Evolutionary conservation across 331 rosid species (phyloP), one percentile per base, ranked within the genome.

Genomic region (Pyracantha coccinea): DNA sequence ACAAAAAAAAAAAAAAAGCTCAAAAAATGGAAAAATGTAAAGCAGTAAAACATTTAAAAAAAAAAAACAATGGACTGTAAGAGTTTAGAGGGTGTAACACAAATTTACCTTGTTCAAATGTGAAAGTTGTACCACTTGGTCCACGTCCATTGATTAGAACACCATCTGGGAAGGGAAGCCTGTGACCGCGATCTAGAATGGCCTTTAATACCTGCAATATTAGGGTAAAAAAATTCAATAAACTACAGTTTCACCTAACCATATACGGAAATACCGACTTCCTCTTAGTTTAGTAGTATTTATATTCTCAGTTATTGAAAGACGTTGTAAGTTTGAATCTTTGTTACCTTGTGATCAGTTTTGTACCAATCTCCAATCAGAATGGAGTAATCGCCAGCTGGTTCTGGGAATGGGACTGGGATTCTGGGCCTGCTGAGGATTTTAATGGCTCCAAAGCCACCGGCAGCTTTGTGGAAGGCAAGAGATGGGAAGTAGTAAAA

Each of bases 351-450:
- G 82, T 94, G 92, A 83, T 88, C 66, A 29, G 69, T 55, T 2
- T 76, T 77, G 89, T 89, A 91, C 97, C 97, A 93, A 82, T 94
- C 98, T 32, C 97, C 98, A 16, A 91, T 84, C 0, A 94, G 92
- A 47, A 94, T 10, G 7, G 87, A 16, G 88, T 55, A 87, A 74
- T 94, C 98, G 11, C 59, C 91, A 28, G 88, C 85, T 0, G 98
- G 98, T 1, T 82, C 90, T 5, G 97, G 93, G 73, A 94, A 94
- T 29, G 98, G 98, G 69, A 94, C 98, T 0, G 97, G 98, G 69
- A 94, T 91, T 25, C 74, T 80, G 4, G 98, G 97, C 63, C 98
- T 80, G 84, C 97, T 94, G 17, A 88, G 95, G 76, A 92, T 79
- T 82, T 86, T 94, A 63, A 94, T 82, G 28, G 78, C 81, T 0